Evolutionary conservation across 768 basidiomycete genomes (phyloP).

Genomic region (Chalciporus chontae): DNA sequence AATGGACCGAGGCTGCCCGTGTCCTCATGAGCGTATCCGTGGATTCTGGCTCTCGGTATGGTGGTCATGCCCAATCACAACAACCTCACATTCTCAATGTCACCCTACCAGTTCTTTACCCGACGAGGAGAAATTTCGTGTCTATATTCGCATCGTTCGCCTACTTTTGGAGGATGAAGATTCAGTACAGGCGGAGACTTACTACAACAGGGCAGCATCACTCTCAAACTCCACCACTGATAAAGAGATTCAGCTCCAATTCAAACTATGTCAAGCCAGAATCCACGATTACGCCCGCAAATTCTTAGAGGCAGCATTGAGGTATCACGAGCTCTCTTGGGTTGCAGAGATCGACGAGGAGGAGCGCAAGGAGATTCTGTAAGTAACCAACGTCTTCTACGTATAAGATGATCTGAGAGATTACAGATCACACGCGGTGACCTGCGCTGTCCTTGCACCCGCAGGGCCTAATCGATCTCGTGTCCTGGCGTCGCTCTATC

Average conservation of each 20-base stretch:
- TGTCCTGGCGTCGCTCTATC: slow-evolving; percentile 85
- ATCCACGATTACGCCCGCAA: slow-evolving; percentile 90
- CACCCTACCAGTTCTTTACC: slow-evolving; percentile 46
- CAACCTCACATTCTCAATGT: slow-evolving; percentile 4
- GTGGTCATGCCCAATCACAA: neutral
- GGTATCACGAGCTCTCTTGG: slow-evolving; percentile 94
- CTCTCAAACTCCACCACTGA: slow-evolving; percentile 79
- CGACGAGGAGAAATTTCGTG: slow-evolving; percentile 83
- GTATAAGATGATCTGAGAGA: slow-evolving; percentile 8
- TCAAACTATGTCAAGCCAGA: slow-evolving; percentile 91
- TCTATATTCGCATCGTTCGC: slow-evolving; percentile 93
- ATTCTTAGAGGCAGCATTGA: slow-evolving; percentile 90
- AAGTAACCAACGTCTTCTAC: slow-evolving; percentile 29
- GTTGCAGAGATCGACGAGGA: slow-evolving; percentile 90
- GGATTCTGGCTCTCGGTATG: slow-evolving; percentile 83
- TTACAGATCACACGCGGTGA: slow-evolving; percentile 81
- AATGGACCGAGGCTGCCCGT: slow-evolving; percentile 90
- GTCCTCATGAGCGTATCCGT: slow-evolving; percentile 91
- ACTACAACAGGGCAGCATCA: slow-evolving; percentile 93
- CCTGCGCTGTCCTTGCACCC: slow-evolving; percentile 94
- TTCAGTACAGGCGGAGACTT: slow-evolving; percentile 95
- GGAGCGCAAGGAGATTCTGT: slow-evolving; percentile 90
- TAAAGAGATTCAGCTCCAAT: slow-evolving; percentile 75
- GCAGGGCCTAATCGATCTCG: slow-evolving; percentile 96
- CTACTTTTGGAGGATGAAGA: slow-evolving; percentile 95